These are phyloP conservation scores for Boletus rufocinnamomeus DNA, from an alignment of 768 basidiomycete species.

Conservation along the genomic window DNA sequence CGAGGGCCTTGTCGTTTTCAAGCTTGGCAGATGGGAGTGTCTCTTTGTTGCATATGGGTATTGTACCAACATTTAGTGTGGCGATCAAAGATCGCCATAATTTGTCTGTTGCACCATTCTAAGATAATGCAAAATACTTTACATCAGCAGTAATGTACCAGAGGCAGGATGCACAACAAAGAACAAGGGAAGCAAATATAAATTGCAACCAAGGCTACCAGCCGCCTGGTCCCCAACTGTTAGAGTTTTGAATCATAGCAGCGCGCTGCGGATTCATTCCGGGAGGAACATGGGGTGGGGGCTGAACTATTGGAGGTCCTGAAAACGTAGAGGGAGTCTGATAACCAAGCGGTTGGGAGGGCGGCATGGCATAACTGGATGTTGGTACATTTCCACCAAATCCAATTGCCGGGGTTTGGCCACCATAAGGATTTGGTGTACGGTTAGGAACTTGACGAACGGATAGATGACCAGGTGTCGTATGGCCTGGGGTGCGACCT, in stretches of 20 bases:
- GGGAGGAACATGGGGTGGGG: slow-evolving; percentile 48
- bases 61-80: neutral
- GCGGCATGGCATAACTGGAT: slow-evolving; percentile 32
- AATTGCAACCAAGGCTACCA: slow-evolving; percentile 31
- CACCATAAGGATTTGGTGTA: slow-evolving; percentile 80
- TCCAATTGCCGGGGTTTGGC: slow-evolving; percentile 38
- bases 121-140: slow-evolving; percentile 28
- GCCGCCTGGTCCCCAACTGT: slow-evolving; percentile 38
- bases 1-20: neutral
- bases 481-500: slow-evolving; percentile 67
- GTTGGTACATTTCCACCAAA: slow-evolving; percentile 31
- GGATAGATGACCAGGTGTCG: slow-evolving; percentile 82
- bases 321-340: slow-evolving; percentile 39
- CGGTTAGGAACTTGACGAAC: slow-evolving; percentile 64
- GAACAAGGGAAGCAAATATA: slow-evolving; percentile 19
- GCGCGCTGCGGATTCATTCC: slow-evolving; percentile 70
- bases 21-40: neutral
- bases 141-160: slow-evolving; percentile 31
- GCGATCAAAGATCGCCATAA: neutral
- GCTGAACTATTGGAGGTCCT: slow-evolving; percentile 45
- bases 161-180: slow-evolving; percentile 16
- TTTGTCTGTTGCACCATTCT: slow-evolving; percentile 23
- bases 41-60: neutral
- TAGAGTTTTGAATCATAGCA: slow-evolving; percentile 58
- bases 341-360: slow-evolving; percentile 43